phyloP scores from a whole-genome alignment of 73 alveolate genomes.

The Urostyla sp. region DNA sequence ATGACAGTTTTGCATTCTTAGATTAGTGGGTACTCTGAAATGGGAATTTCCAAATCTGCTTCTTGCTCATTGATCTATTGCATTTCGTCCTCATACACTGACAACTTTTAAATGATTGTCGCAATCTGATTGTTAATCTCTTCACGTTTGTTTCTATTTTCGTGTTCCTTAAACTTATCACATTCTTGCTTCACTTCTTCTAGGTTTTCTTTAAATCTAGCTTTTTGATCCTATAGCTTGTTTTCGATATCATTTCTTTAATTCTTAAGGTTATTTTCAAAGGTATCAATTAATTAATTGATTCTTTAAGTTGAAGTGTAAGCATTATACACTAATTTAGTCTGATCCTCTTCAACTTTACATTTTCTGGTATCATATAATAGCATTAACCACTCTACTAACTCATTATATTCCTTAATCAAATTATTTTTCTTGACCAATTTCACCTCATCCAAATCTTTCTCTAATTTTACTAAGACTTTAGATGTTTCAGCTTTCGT shows the following conservation, averaged over 20 bases:
- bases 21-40: constrained; percentile 79
- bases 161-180: constrained; percentile 53
- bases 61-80: constrained; percentile 83
- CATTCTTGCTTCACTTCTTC: constrained; percentile 64
- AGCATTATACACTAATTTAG: constrained; percentile 55
- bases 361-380: constrained; percentile 68
- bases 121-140: constrained; percentile 58
- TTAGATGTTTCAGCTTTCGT: constrained; percentile 80
- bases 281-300: constrained; percentile 47
- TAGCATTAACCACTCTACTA: constrained; percentile 84
- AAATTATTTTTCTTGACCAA: constrained; percentile 64
- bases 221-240: constrained; percentile 38
- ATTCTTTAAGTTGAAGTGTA: constrained; percentile 42
- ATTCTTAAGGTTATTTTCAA: constrained; percentile 52
- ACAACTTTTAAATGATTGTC: constrained; percentile 40
- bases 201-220: constrained; percentile 50
- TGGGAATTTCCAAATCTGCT: constrained; percentile 81
- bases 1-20: constrained; percentile 76
- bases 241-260: constrained; percentile 65
- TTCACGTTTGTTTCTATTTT: constrained; percentile 32
- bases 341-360: constrained; percentile 59
- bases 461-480: constrained; percentile 79
- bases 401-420: constrained; percentile 72
- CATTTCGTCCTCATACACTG: constrained; percentile 61
- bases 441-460: constrained; percentile 75